A percentile compares a stretch with the other conserved stretches of the same genome.
phyloP scores from a whole-genome alignment of 2,329 filamentous ascomycete species.

The Dothidotthia symphoricarpi region DNA sequence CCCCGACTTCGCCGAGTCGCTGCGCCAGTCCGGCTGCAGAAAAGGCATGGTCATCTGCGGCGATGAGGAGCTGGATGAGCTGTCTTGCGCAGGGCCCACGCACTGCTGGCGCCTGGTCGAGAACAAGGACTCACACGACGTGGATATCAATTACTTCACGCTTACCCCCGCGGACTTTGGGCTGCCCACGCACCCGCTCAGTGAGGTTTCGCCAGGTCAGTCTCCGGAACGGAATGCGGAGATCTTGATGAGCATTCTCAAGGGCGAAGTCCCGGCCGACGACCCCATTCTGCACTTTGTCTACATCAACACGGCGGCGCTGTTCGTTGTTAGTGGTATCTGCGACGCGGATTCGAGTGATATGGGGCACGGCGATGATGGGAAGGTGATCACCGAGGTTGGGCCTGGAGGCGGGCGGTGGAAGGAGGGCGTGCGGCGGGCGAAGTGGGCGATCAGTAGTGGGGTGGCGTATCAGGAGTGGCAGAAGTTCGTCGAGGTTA shows the following conservation, averaged over 20 bases:
- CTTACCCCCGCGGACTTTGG: conserved; percentile 86
- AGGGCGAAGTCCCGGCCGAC: conserved; percentile 68
- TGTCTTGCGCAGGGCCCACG: conserved; percentile 85
- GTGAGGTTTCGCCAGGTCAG: conserved; percentile 78
- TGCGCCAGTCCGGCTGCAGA: conserved; percentile 69
- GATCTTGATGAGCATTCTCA: conserved; percentile 75
- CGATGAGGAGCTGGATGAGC: conserved; percentile 90
- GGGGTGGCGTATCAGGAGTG: conserved; percentile 83
- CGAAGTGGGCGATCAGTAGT: conserved; percentile 83
- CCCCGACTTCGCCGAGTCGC: conserved; percentile 81
- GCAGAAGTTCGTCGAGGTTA: conserved; percentile 78
- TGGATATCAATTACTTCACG: conserved; percentile 71
- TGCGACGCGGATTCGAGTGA: conserved; percentile 78
- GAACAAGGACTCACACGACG: conserved; percentile 46
- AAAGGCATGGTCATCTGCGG: conserved; percentile 93
- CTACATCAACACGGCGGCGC: conserved; percentile 84
- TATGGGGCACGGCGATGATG: conserved; percentile 79
- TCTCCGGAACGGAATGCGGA: conserved; percentile 82
- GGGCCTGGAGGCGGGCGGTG: conserved; percentile 85
- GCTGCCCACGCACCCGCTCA: conserved; percentile 69
- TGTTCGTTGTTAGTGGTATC: conserved; percentile 81
- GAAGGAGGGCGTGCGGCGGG: conserved; percentile 90
- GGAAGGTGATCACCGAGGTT: conserved; percentile 73
- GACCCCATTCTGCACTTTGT: conserved; percentile 92
- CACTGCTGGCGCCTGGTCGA: conserved; percentile 80